A percentile compares a stretch with the other conserved stretches of the same genome.
Conservation (phyloP, 306 rosid species). For the Canavalia gladiata region DNA sequence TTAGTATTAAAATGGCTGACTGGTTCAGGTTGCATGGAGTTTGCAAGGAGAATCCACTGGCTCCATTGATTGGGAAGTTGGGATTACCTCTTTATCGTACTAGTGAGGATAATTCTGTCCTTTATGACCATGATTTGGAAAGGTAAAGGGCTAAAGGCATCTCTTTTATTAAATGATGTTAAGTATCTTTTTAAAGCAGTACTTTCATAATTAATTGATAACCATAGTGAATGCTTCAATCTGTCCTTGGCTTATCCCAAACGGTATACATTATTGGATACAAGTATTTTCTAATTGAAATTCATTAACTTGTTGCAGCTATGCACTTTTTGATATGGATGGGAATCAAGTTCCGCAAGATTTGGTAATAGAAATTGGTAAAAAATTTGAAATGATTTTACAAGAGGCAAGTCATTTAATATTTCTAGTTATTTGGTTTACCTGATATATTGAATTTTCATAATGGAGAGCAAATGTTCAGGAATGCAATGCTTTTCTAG, state of each 20-base stretch:
- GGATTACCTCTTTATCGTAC: constrained; percentile 97
- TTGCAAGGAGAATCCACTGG: constrained; percentile 93
- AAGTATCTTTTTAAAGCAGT: constrained; percentile 17
- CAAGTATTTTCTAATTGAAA: constrained; percentile 26
- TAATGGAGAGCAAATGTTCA: not conserved
- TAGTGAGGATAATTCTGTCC: constrained; percentile 95
- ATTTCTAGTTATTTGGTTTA: constrained; percentile 25
- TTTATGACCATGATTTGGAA: constrained; percentile 97
- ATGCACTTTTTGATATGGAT: constrained; percentile 95
- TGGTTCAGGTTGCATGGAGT: constrained; percentile 95
- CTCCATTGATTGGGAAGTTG: constrained; percentile 88
- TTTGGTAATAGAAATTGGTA: constrained; percentile 80
- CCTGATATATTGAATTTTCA: constrained; percentile 13
- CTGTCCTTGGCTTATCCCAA: constrained; percentile 2
- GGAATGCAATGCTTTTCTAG: constrained; percentile 22
- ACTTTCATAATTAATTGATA: constrained; percentile 14
- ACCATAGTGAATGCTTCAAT: not conserved
- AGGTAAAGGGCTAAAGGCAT: constrained; percentile 72
- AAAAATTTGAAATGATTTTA: constrained; percentile 72
- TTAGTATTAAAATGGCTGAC: constrained; percentile 23
- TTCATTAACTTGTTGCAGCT: constrained; percentile 63
- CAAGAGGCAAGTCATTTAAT: constrained; percentile 68
- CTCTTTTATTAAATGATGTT: constrained; percentile 11
- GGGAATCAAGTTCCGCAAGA: constrained; percentile 96
- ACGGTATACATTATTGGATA: constrained; percentile 8